Evolutionary conservation across 164 flowering plant species (phyloP).

Genomic region (Vitis rotundifolia): DNA sequence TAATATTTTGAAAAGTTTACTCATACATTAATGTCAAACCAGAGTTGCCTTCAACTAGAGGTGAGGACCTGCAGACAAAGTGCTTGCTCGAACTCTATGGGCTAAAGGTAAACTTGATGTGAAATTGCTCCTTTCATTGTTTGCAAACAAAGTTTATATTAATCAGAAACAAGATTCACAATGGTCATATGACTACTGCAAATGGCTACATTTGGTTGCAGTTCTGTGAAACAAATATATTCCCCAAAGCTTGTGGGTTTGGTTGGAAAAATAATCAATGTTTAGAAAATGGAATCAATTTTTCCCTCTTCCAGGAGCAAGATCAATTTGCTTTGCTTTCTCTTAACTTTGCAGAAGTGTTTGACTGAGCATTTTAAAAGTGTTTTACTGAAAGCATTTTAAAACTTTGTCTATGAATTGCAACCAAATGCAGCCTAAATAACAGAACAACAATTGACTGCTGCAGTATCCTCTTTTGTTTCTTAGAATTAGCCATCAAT

Average conservation of each 20-base stretch:
- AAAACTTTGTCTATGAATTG: not conserved
- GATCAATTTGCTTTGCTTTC: not conserved
- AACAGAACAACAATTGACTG: not conserved
- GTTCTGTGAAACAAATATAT: not conserved
- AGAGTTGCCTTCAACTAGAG: slow-evolving; percentile 91
- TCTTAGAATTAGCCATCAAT: not conserved
- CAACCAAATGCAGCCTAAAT: not conserved
- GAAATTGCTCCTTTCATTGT: not conserved
- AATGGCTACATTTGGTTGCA: not conserved
- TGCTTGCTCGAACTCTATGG: slow-evolving; percentile 96
- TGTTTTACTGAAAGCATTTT: not conserved
- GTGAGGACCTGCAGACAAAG: slow-evolving; percentile 91
- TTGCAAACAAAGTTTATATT: not conserved
- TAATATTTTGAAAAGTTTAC: slow-evolving; percentile 1
- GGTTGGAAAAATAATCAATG: not conserved
- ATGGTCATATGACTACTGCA: not conserved
- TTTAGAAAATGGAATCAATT: not conserved
- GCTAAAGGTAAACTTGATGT: slow-evolving; percentile 63
- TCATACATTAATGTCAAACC: slow-evolving; percentile 27
- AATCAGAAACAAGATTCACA: not conserved
- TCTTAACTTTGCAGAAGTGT: not conserved
- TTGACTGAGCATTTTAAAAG: not conserved
- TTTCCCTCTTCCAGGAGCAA: not conserved
- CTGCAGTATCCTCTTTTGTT: not conserved
- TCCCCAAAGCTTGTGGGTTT: not conserved